A percentile compares a stretch with the other conserved stretches of the same genome.
phyloP scores from a whole-genome alignment of 1,284 basidiomycete species.

The Golubevia sp. region DNA sequence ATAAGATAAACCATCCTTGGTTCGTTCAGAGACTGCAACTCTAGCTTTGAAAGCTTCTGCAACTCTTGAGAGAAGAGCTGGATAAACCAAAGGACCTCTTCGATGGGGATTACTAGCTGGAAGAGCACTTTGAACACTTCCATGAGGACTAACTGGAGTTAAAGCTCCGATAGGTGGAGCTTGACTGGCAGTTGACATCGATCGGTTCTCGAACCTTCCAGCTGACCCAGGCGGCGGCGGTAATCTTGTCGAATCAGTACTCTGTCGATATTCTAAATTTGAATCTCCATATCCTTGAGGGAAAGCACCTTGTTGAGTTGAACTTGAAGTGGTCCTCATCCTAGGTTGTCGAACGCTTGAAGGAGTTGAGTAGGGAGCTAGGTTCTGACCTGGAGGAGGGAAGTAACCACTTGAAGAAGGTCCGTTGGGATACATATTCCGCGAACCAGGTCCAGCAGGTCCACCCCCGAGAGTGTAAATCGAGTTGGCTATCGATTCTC shows the following conservation, averaged over 20 bases:
- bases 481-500: conserved; percentile 38
- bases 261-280: conserved; percentile 12
- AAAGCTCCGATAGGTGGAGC: conserved; percentile 13
- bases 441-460: conserved; percentile 8
- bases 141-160: conserved; percentile 20
- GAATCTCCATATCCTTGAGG: conserved; percentile 19
- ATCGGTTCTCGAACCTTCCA: conserved; percentile 24
- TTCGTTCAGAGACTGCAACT: conserved; percentile 34
- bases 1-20: conserved; percentile 56
- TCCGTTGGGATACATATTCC: conserved; percentile 19
- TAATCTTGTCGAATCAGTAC: conserved; percentile 6
- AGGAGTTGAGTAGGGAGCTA: neutral
- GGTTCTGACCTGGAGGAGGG: neutral
- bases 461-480: conserved; percentile 29
- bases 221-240: conserved; percentile 10
- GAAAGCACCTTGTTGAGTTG: conserved; percentile 42
- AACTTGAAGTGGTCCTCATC: conserved; percentile 31
- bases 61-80: conserved; percentile 53
- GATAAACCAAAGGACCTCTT: conserved; percentile 33
- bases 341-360: conserved; percentile 16
- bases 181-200: conserved; percentile 23
- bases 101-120: neutral
- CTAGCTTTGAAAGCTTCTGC: conserved; percentile 46
- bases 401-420: neutral
- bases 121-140: conserved; percentile 15